Base-by-base conservation (phyloP, 345 rosid genomes). In the Garcia nutans region DNA sequence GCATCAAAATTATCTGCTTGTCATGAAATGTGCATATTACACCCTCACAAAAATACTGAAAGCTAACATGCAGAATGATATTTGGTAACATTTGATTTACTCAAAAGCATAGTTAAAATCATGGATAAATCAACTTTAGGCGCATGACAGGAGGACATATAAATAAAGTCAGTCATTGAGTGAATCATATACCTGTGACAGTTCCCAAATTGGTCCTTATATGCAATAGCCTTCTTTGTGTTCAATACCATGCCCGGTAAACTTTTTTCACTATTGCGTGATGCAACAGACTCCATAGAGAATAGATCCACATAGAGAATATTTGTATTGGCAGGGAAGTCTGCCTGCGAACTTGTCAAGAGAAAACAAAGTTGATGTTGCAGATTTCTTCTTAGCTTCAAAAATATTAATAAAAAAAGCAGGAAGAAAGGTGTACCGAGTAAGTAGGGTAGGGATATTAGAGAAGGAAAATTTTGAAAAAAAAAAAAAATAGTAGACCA, bases 251-350 rank as follows among this genome's bases (percentile, higher is more conserved):
- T 84, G 65, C 93, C 95, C 37, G 97, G 98, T 82, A 95, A 86
- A 82, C 97, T 83, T 75, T 81, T 88, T 78, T 76, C 89, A 73
- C 68, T 85, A 61, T 86, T 83, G 55, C 88, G 80, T 37, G 96
- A 91, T 73, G 86, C 97, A 86, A 93, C 79, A 70, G 79, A 74
- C 83, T 90, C 93, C 28, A 86, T 89, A 19, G 97, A 84, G 67
- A 78, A 83, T 81, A 95, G 83, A 86, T 90, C 94, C 79, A 95
- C 92, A 68, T 91, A 92, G 19, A 95, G 85, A 76, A 95, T 92
- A 82, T 95, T 95, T 70, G 97, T 95, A 84, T 94, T 94, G 79
- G 99, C 97, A 77, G 94, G 99, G 84, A 90, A 90, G 55, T 89
- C 89, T 42, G 81, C 79, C 87, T 87, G 96, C 86, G 87, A 87